These are phyloP conservation scores for Trichoderma parareesei DNA, from an alignment of 495 filamentous ascomycete species.

Conservation along the genomic window DNA sequence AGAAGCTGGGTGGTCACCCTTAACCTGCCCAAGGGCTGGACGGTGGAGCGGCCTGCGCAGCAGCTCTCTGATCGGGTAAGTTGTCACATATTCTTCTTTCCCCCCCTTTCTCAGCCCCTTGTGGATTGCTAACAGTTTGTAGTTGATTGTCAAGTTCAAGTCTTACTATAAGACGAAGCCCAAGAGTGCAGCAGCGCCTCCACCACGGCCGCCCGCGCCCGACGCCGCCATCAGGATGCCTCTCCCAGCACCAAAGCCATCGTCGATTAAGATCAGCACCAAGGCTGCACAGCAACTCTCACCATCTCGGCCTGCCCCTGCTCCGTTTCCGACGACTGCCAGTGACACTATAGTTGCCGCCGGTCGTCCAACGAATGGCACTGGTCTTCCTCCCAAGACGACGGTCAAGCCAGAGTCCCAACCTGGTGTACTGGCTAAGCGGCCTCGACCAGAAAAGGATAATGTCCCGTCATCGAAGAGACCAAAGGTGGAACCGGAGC, in stretches of 20 bases:
- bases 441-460: constrained; percentile 12
- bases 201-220: constrained; percentile 15
- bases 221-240: constrained; percentile 14
- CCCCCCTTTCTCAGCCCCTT: not conserved
- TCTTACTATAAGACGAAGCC: constrained; percentile 17
- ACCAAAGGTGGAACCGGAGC: not conserved
- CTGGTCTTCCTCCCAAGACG: not conserved
- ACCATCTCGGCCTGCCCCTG: not conserved
- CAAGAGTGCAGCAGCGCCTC: constrained; percentile 14
- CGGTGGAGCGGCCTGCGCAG: constrained; percentile 39
- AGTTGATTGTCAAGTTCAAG: constrained; percentile 28
- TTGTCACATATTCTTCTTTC: constrained; percentile 20
- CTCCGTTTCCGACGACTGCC: not conserved
- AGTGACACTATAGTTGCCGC: constrained; percentile 8
- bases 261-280: constrained; percentile 18
- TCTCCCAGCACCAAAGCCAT: constrained; percentile 17
- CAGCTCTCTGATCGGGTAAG: constrained; percentile 37
- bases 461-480: not conserved
- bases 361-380: not conserved
- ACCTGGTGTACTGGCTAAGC: not conserved
- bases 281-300: constrained; percentile 14
- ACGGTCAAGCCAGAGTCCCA: not conserved
- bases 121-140: not conserved
- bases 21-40: constrained; percentile 65
- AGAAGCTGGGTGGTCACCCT: constrained; percentile 54